phyloP scores from a whole-genome alignment of 2,329 filamentous ascomycete species.

The Sordariomycetes sp. region DNA sequence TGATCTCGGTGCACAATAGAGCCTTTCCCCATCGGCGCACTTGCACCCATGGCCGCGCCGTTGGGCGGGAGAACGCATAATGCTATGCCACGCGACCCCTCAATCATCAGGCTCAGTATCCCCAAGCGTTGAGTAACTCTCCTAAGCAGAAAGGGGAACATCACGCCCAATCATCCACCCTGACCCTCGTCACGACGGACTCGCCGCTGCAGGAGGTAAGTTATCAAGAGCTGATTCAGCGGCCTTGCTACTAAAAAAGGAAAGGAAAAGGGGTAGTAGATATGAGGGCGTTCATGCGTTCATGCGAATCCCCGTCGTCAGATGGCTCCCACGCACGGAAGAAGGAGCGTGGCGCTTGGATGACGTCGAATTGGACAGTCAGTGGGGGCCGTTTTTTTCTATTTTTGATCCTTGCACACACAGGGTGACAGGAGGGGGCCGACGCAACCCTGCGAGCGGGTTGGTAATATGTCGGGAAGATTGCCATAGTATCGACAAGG shows the following conservation, averaged over 20 bases:
- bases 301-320: constrained; percentile 3
- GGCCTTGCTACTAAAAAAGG: background rate
- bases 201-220: background rate
- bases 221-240: constrained; percentile 3
- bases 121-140: background rate
- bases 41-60: background rate
- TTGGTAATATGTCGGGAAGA: constrained; percentile 1
- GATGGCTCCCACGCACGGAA: background rate
- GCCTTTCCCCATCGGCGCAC: background rate
- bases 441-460: background rate
- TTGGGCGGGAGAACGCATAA: background rate
- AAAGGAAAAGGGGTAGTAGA: background rate
- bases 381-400: background rate
- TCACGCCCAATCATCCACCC: background rate
- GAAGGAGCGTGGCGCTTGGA: background rate
- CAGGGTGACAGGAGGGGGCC: background rate
- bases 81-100: background rate
- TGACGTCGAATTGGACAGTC: background rate
- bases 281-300: constrained; percentile 8
- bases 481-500: background rate
- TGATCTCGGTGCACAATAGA: background rate
- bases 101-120: background rate
- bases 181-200: background rate
- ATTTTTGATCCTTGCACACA: background rate
- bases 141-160: background rate